Base-by-base conservation (phyloP, 495 filamentous ascomycete species). In the Neurospora sp. region DNA sequence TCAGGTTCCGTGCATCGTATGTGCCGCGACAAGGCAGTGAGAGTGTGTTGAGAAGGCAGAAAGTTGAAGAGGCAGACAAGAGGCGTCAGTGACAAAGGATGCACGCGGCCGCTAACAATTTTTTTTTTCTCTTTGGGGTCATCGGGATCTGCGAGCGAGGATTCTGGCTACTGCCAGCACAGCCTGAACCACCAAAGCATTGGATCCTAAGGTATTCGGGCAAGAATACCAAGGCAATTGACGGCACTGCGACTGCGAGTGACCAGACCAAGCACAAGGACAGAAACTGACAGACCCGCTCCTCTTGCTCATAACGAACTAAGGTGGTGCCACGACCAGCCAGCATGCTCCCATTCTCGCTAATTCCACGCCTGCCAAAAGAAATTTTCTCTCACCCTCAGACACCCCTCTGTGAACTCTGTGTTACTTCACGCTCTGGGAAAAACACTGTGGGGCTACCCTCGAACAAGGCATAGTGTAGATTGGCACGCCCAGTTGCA, bases 241-340 rank as follows among this genome's bases (percentile, higher is more conserved):
- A 61, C 53, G 20, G 20, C n/a, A n/a, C n/a, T n/a, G 53, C 53
- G 53, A 61, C 22, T 61, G 22, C 22, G 53, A 61, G 53, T 61
- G 53, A 61, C 45, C 45, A 53, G 53, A 61, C 45, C 45, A 53
- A 61, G 35, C 53, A 31, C 53, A 61, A 61, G 53, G 53, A 59
- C 72, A 76, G 73, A n/a, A n/a, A 72, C 48, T 48, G 39, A 40
- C 40, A 59, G 72, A 61, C 75, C 76, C 79, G 75, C 77, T 75
- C 40, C 71, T 71, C 61, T 53, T 61, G 73, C 73, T 75, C 74
- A 76, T 75, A 76, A 76, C 74, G 71, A 74, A 76, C 76, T 74
- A 77, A 73, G 74, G 75, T 80, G 79, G 79, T 80, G 79, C 78
- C 79, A 80, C 79, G 75, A 79, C 71, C 74, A 74, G 76, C 59